A percentile compares a stretch with the other conserved stretches of the same genome.
phyloP scores from a whole-genome alignment of 2,329 filamentous ascomycete genomes.

The Aspergillus calidoustus region DNA sequence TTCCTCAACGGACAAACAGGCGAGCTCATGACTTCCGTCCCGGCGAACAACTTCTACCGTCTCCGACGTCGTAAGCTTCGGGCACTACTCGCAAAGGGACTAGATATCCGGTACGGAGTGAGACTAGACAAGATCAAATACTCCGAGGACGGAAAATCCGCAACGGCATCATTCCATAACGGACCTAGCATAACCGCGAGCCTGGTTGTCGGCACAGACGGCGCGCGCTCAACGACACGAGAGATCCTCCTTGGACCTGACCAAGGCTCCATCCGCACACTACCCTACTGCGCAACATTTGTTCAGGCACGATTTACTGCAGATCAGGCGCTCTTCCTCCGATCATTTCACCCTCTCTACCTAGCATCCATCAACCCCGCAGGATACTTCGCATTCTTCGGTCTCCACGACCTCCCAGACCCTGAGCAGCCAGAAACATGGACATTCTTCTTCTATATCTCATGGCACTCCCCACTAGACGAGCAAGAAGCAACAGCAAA shows the following conservation, averaged over 20 bases:
- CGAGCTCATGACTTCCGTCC: constrained; percentile 31
- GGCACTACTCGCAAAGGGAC: constrained; percentile 29
- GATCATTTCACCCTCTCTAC: constrained; percentile 52
- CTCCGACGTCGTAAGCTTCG: constrained; percentile 37
- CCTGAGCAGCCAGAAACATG: constrained; percentile 33
- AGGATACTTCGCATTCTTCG: constrained; percentile 52
- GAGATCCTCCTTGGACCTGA: constrained; percentile 36
- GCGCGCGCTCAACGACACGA: constrained; percentile 30
- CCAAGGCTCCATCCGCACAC: constrained; percentile 37
- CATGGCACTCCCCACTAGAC: constrained; percentile 45
- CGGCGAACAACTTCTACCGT: constrained; percentile 33
- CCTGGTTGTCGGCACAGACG: constrained; percentile 33
- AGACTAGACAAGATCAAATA: constrained; percentile 23
- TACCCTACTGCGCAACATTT: constrained; percentile 53
- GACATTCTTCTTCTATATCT: constrained; percentile 53
- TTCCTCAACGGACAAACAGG: constrained; percentile 35
- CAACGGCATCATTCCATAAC: constrained; percentile 26
- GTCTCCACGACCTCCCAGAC: constrained; percentile 36
- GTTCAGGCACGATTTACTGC: constrained; percentile 48
- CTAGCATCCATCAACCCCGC: constrained; percentile 50
- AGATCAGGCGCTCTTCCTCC: constrained; percentile 50
- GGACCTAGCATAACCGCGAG: constrained; percentile 23
- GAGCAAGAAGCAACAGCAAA: constrained; percentile 38
- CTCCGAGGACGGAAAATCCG: constrained; percentile 20
- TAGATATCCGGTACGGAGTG: constrained; percentile 34